Evolutionary conservation across 805 yeast species (phyloP).

Genomic region (Metschnikowia aberdeeniae): DNA sequence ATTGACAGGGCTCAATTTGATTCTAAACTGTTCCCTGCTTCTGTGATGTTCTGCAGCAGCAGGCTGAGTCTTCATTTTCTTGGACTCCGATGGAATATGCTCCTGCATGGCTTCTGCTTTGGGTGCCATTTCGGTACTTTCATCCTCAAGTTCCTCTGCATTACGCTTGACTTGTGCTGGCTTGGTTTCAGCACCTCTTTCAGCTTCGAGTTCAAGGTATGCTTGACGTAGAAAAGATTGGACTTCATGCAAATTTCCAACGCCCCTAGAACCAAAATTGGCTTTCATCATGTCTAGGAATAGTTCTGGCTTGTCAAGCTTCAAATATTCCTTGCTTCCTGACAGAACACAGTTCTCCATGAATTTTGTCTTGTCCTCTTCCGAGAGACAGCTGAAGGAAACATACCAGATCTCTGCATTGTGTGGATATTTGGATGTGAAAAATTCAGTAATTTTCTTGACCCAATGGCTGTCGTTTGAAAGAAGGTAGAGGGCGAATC

Average conservation of each 20-base stretch:
- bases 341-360: no score
- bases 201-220: no score
- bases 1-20: slow-evolving; percentile 52
- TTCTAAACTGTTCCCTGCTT: slow-evolving; percentile 57
- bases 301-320: neutral
- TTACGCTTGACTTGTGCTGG: no score
- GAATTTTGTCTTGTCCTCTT: neutral
- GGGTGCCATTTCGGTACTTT: no score
- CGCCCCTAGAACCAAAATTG: neutral
- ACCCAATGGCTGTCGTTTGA: no score
- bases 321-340: neutral
- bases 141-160: no score
- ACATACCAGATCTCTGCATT: slow-evolving; percentile 1
- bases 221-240: no score
- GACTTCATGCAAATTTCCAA: no score
- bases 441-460: no score
- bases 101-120: neutral
- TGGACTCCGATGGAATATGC: neutral
- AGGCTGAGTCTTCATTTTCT: neutral
- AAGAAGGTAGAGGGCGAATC: neutral
- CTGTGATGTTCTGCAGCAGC: slow-evolving; percentile 24
- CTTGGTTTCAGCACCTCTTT: no score
- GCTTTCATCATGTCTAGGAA: neutral
- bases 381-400: neutral
- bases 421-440: neutral